A percentile compares a stretch with the other conserved stretches of the same genome.
These are phyloP conservation scores for Metschnikowia noctiluminum DNA, from an alignment of 805 yeast species.

Conservation along the genomic window DNA sequence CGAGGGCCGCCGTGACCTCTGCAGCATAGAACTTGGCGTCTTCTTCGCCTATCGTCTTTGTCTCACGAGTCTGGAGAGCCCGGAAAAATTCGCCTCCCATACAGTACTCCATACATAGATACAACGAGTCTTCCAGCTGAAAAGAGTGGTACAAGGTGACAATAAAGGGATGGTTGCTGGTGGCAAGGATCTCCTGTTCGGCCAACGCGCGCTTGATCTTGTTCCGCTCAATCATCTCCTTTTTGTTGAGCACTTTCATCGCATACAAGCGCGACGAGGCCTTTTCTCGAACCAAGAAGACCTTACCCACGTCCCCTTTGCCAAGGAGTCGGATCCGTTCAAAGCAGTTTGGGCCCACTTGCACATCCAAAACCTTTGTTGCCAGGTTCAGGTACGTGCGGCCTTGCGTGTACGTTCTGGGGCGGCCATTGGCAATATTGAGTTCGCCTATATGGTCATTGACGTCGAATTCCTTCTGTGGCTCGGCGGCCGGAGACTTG, in stretches of 20 bases:
- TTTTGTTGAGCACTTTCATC: conserved; percentile 84
- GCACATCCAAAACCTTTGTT: conserved; percentile 68
- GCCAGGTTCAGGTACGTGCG: conserved; percentile 74
- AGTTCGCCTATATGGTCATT: conserved; percentile 44
- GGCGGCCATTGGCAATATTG: conserved; percentile 30
- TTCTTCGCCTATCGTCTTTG: conserved; percentile 78
- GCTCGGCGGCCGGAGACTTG: conserved; percentile 11
- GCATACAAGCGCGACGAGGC: conserved; percentile 75
- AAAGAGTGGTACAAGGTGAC: conserved; percentile 93
- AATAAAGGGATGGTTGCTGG: conserved; percentile 95
- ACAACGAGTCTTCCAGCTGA: conserved; percentile 87
- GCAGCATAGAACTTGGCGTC: conserved; percentile 95
- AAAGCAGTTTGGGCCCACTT: conserved; percentile 82
- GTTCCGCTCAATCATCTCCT: conserved; percentile 92
- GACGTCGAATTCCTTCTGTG: conserved; percentile 42
- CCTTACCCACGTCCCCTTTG: conserved; percentile 97
- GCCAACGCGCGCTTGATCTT: conserved; percentile 93
- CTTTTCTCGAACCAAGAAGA: conserved; percentile 84
- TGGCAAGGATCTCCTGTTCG: conserved; percentile 93
- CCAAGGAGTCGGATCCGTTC: conserved; percentile 90
- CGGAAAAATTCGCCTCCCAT: conserved; percentile 99
- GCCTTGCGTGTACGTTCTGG: conserved; percentile 40
- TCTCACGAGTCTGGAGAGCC: conserved; percentile 86
- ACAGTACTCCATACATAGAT: conserved; percentile 97
- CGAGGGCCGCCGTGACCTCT: conserved; percentile 95